Percentiles rank a stretch among this genome's conserved stretches.
Evolutionary conservation across 2,329 filamentous ascomycete genomes (phyloP).

Genomic region (Cordyceps militaris): DNA sequence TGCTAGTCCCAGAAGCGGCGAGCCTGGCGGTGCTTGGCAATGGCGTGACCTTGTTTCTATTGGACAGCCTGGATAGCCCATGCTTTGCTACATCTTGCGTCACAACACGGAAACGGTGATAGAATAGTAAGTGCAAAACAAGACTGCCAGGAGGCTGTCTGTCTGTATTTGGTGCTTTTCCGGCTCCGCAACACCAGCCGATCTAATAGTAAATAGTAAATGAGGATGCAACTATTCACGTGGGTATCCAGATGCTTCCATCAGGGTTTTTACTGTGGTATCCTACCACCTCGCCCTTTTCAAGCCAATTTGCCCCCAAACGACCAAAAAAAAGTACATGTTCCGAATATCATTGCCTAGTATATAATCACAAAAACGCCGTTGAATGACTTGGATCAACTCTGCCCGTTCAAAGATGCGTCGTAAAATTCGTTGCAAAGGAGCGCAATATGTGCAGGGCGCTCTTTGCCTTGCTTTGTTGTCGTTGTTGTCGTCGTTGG

Average conservation of each 20-base stretch:
- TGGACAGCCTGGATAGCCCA: background rate
- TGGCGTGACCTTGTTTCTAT: background rate
- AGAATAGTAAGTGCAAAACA: background rate
- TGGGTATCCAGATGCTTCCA: conserved; percentile 12
- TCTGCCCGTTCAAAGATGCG: conserved; percentile 9
- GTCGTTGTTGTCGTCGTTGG: background rate
- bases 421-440: conserved; percentile 10
- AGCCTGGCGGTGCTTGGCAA: conserved; percentile 1
- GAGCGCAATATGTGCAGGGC: conserved; percentile 4
- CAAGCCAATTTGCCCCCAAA: conserved; percentile 9
- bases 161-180: conserved; percentile 1
- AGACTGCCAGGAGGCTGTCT: background rate
- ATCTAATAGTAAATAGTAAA: conserved; percentile 10
- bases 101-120: no score
- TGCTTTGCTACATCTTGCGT: background rate
- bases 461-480: background rate
- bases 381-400: conserved; percentile 12
- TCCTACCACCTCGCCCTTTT: conserved; percentile 5
- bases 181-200: background rate
- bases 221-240: conserved; percentile 3
- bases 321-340: background rate
- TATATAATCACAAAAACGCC: conserved; percentile 8
- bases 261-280: background rate
- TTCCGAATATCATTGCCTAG: background rate
- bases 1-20: background rate